phyloP scores from a whole-genome alignment of 768 basidiomycete species.

The Kwoniella dejecticola region DNA sequence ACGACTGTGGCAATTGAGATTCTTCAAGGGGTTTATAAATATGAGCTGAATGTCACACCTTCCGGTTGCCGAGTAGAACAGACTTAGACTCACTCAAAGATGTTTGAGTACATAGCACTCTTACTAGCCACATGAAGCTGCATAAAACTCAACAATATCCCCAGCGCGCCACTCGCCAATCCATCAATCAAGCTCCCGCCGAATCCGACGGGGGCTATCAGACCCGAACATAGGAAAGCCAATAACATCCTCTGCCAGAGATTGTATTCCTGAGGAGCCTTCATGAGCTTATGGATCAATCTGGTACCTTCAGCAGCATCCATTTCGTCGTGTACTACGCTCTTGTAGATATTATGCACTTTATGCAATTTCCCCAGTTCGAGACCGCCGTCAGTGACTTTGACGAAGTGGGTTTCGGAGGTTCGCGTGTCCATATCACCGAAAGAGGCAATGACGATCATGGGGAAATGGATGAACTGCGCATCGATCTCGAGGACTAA shows the following conservation, averaged over 20 bases:
- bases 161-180: slow-evolving; percentile 53
- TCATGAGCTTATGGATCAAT: slow-evolving; percentile 64
- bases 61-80: not conserved
- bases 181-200: slow-evolving; percentile 68
- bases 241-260: slow-evolving; percentile 66
- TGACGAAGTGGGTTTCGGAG: slow-evolving; percentile 52
- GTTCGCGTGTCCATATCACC: slow-evolving; percentile 49
- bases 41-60: not conserved
- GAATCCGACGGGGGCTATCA: slow-evolving; percentile 83
- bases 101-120: slow-evolving; percentile 80
- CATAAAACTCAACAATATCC: slow-evolving; percentile 68
- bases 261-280: slow-evolving; percentile 67
- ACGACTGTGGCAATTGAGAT: slow-evolving; percentile 80
- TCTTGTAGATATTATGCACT: slow-evolving; percentile 46
- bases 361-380: slow-evolving; percentile 50
- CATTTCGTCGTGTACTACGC: slow-evolving; percentile 51
- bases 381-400: slow-evolving; percentile 35
- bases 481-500: slow-evolving; percentile 50
- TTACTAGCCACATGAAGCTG: slow-evolving; percentile 74
- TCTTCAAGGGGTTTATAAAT: slow-evolving; percentile 56
- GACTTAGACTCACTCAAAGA: slow-evolving; percentile 74
- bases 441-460: slow-evolving; percentile 50
- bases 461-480: slow-evolving; percentile 53
- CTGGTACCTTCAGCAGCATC: slow-evolving; percentile 45
- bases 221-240: slow-evolving; percentile 69